Evolutionary conservation across 1,139 yeast species (phyloP).

Genomic region (Scheffersomyces parashehatae): DNA sequence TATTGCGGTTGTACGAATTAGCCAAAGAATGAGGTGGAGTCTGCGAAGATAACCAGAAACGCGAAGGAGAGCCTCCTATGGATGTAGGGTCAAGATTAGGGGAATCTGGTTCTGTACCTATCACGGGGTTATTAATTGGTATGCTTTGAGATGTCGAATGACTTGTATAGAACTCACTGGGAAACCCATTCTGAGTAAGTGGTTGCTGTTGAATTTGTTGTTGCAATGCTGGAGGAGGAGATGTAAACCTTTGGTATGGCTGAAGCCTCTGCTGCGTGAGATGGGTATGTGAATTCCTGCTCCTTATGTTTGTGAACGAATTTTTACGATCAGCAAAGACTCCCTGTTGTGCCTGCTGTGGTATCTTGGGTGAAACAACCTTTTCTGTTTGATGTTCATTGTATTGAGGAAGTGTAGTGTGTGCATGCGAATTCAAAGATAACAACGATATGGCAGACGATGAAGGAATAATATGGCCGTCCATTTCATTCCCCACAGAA

Average conservation of each 20-base stretch:
- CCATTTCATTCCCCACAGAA: slow-evolving; percentile 52
- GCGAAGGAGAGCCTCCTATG: slow-evolving; percentile 55
- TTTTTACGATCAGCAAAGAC: slow-evolving; percentile 21
- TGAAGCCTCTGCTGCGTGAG: slow-evolving; percentile 36
- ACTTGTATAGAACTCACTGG: slow-evolving; percentile 6
- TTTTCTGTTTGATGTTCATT: slow-evolving; percentile 1
- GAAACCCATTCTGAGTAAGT: neutral
- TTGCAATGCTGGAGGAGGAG: slow-evolving; percentile 26
- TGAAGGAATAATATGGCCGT: slow-evolving; percentile 53
- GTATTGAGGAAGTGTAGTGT: slow-evolving; percentile 2
- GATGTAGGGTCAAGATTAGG: slow-evolving; percentile 56
- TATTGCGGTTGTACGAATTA: slow-evolving; percentile 20
- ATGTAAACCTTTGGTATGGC: slow-evolving; percentile 35
- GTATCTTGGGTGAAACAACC: neutral
- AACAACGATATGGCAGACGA: slow-evolving; percentile 55
- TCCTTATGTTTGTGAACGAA: slow-evolving; percentile 24
- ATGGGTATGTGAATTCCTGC: slow-evolving; percentile 35
- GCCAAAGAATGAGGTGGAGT: slow-evolving; percentile 48
- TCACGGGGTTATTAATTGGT: slow-evolving; percentile 22
- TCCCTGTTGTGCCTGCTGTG: slow-evolving; percentile 8
- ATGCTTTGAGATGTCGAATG: slow-evolving; percentile 27
- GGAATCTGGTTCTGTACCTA: slow-evolving; percentile 43
- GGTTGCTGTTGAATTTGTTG: slow-evolving; percentile 1
- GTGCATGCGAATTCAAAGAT: slow-evolving; percentile 36
- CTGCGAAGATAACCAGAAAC: slow-evolving; percentile 52